Evolutionary conservation across 2,329 filamentous ascomycete genomes (phyloP).

Genomic region (Fusarium clavum): DNA sequence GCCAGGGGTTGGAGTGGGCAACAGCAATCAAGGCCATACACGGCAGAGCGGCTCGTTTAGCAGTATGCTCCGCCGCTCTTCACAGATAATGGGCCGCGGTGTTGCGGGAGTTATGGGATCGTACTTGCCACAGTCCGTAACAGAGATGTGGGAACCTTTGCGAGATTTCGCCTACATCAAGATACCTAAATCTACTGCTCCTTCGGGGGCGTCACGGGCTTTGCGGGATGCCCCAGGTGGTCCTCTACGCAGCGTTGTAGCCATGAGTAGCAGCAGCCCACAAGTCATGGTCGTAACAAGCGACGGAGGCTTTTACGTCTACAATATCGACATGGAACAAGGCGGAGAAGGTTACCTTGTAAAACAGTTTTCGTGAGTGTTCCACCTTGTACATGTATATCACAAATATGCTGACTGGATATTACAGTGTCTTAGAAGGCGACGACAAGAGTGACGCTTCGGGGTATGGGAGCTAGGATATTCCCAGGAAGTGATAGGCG

Average conservation of each 20-base stretch:
- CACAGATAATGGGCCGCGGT: constrained; percentile 89
- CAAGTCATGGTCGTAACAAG: constrained; percentile 99
- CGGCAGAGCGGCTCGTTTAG: constrained; percentile 82
- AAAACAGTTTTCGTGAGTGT: constrained; percentile 89
- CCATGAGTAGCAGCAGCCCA: constrained; percentile 93
- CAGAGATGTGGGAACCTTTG: constrained; percentile 96
- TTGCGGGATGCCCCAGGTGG: constrained; percentile 52
- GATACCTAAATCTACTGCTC: constrained; percentile 72
- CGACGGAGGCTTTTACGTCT: constrained; percentile 94
- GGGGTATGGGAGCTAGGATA: constrained; percentile 52
- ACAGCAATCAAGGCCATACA: constrained; percentile 51
- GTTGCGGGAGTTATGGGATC: constrained; percentile 90
- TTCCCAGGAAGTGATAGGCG: background rate
- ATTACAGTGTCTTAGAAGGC: constrained; percentile 62
- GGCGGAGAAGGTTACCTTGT: constrained; percentile 92
- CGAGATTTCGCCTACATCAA: constrained; percentile 98
- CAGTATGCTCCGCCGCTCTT: constrained; percentile 92
- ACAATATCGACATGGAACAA: constrained; percentile 92
- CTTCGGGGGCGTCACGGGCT: constrained; percentile 34
- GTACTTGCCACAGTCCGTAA: constrained; percentile 92
- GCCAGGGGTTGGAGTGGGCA: constrained; percentile 43
- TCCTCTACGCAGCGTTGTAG: constrained; percentile 89
- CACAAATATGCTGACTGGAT: background rate
- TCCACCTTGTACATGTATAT: background rate
- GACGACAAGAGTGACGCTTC: constrained; percentile 67